These are phyloP conservation scores for Fusarium fracticaudum DNA, from an alignment of 2,329 filamentous ascomycete species.

Conservation along the genomic window DNA sequence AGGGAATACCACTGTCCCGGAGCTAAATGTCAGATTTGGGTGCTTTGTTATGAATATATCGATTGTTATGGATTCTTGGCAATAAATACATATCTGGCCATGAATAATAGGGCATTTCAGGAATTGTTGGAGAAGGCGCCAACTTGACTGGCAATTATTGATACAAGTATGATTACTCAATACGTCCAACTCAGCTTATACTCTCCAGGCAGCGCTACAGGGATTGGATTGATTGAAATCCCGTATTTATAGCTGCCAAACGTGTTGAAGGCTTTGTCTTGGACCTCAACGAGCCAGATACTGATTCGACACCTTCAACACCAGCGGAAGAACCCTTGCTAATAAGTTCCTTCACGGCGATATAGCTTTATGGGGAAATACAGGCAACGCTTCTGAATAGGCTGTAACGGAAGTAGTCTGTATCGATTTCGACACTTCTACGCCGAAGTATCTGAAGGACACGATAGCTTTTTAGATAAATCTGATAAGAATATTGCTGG, in stretches of 20 bases:
- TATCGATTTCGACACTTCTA: not conserved
- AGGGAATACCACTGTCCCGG: accelerated
- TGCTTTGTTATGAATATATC: not conserved
- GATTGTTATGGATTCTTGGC: accelerated
- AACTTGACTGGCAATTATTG: not conserved
- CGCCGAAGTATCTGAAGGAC: too few relatives aligned
- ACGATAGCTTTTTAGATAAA: not conserved
- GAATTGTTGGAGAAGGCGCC: not conserved
- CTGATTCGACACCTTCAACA: not conserved
- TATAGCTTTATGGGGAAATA: too few relatives aligned
- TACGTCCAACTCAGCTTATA: not conserved
- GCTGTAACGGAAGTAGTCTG: not conserved
- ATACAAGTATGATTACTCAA: too few relatives aligned
- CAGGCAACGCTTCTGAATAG: too few relatives aligned
- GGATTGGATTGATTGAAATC: too few relatives aligned
- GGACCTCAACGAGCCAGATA: not conserved
- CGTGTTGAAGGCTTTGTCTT: not conserved
- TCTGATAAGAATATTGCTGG: not conserved
- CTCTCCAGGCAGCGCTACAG: not conserved
- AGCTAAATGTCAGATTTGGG: not conserved
- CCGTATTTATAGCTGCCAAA: too few relatives aligned
- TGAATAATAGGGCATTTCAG: not conserved
- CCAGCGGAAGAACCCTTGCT: not conserved
- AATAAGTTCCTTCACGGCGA: not conserved
- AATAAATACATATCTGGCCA: too few relatives aligned